Percentiles rank a stretch among this genome's conserved stretches.
phyloP scores from a whole-genome alignment of 768 basidiomycete species.

The Lactifluus volemus region DNA sequence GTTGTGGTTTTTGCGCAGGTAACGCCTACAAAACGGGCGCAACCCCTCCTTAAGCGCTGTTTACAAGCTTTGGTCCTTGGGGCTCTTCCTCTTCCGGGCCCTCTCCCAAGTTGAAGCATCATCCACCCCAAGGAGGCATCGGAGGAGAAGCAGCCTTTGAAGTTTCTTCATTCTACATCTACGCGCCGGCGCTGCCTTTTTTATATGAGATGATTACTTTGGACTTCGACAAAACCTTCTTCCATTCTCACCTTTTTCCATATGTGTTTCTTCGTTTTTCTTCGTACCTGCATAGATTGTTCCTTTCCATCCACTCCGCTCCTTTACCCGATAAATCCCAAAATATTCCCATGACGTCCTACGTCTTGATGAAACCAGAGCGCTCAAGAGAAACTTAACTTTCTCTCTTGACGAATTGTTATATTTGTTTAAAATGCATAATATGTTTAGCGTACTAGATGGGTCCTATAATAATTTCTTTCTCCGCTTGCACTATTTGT shows the following conservation, averaged over 20 bases:
- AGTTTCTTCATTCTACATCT: neutral
- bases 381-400: neutral
- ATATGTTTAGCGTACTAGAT: constrained; percentile 4
- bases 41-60: constrained; percentile 18
- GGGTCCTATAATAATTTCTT: neutral
- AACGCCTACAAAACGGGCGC: constrained; percentile 5
- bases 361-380: neutral
- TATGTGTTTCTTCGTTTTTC: neutral
- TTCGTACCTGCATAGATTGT: neutral
- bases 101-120: constrained; percentile 5
- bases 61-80: constrained; percentile 15
- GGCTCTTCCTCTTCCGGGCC: constrained; percentile 5
- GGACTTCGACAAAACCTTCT: neutral
- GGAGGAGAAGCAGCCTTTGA: constrained; percentile 10
- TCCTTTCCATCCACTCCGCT: neutral
- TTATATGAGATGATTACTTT: neutral
- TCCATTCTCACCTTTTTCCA: neutral
- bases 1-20: neutral
- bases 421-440: neutral
- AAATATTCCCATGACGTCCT: constrained; percentile 3
- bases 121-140: constrained; percentile 5
- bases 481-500: no score
- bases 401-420: neutral
- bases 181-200: neutral
- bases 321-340: neutral